A percentile compares a stretch with the other conserved stretches of the same genome.
phyloP scores from a whole-genome alignment of 2,329 filamentous ascomycete species.

The Colletotrichum endophyticum region DNA sequence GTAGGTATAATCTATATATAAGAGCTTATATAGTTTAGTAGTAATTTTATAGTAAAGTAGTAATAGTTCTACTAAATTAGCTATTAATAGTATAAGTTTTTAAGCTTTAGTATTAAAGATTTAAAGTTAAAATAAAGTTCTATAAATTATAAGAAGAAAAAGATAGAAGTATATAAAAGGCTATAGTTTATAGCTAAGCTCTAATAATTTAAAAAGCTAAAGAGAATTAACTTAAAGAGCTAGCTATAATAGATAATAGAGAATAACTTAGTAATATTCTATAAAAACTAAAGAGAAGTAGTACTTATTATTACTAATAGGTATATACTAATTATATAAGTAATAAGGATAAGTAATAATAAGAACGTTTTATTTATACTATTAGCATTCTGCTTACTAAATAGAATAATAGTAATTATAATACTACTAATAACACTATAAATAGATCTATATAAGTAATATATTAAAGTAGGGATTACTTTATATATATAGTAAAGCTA shows the following conservation, averaged over 20 bases:
- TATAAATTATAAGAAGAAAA: not conserved
- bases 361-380: conserved; percentile 25
- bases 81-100: conserved; percentile 19
- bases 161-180: not conserved
- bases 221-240: not conserved
- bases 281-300: conserved; percentile 1
- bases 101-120: conserved; percentile 1
- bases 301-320: conserved; percentile 6
- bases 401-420: conserved; percentile 5
- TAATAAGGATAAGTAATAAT: conserved; percentile 13
- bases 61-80: conserved; percentile 17
- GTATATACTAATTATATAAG: conserved; percentile 13
- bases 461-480: not conserved
- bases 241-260: conserved; percentile 14
- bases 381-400: conserved; percentile 4
- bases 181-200: not conserved
- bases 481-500: not conserved
- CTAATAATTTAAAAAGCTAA: not conserved
- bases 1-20: conserved; percentile 18
- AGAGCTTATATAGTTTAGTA: not conserved
- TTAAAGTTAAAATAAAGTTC: not conserved
- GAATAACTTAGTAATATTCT: not conserved
- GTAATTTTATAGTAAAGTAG: not conserved
- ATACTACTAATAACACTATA: conserved; percentile 6
- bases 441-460: conserved; percentile 5